A percentile compares a stretch with the other conserved stretches of the same genome.
Conservation (phyloP, 148 eudicot genomes). For the Vaccinium darrowii region DNA sequence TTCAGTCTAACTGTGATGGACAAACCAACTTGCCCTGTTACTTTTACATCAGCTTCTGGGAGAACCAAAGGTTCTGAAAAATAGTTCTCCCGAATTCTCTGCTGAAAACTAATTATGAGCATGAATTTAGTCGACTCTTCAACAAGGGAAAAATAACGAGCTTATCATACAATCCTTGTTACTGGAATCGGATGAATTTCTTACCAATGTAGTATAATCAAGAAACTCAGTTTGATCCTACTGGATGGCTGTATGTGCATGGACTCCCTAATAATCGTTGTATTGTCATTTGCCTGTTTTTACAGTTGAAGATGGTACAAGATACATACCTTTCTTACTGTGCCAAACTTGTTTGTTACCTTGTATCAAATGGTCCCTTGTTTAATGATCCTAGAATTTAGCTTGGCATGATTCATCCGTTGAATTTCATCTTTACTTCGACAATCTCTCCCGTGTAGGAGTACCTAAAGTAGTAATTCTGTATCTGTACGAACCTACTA, state of each 20-base stretch:
- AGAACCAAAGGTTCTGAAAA: conserved; percentile 45
- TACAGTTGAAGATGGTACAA: not conserved
- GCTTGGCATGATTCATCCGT: not conserved
- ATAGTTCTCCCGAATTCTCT: conserved; percentile 14
- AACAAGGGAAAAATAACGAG: not conserved
- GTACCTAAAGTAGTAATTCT: not conserved
- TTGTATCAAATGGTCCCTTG: not conserved
- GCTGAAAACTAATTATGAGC: conserved; percentile 2
- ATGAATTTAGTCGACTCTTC: not conserved
- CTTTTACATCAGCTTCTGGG: conserved; percentile 60
- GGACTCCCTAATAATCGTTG: not conserved
- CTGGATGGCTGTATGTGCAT: not conserved
- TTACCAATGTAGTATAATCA: not conserved
- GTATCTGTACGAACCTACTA: not conserved
- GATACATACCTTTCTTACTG: not conserved
- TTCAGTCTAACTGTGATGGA: conserved; percentile 77
- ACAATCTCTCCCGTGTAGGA: not conserved
- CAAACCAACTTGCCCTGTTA: conserved; percentile 66
- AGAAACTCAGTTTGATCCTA: not conserved
- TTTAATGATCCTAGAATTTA: not conserved
- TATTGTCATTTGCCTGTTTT: not conserved
- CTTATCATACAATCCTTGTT: not conserved
- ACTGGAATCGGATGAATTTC: not conserved
- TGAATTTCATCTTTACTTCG: not conserved
- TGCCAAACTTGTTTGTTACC: not conserved